Base-by-base conservation (phyloP, 2,329 filamentous ascomycete genomes). In the Lecanicillium sp. region DNA sequence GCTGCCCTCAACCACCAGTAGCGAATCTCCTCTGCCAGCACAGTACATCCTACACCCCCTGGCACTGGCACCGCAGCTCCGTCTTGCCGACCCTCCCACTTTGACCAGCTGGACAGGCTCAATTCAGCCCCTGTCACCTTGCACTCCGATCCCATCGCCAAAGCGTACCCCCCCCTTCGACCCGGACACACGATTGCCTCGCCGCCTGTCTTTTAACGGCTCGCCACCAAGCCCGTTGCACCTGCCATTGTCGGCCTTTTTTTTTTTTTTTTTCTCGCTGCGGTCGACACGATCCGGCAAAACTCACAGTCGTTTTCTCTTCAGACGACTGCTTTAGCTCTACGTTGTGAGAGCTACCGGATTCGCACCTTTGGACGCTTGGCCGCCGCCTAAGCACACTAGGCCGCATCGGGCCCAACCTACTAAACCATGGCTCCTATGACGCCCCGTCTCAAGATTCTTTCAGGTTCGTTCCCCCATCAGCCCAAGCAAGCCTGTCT, bases 391-490 rank as follows among this genome's bases (percentile, higher is more conserved):
- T 14, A 17, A 50, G 38, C 53, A n/a, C 54, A 58, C 60, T 67
- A 66, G 60, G 56, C 65, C 62, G 56, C 57, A 64, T 65, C 60
- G 58, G 65, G 66, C 56, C 30, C 56, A 58, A 54, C 56, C 54
- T 56, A 55, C 63, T 61, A 65, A 65, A 73, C 66, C 66, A 80
- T 80, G 77, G 76, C 75, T 68, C 76, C 77, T 66, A 68, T 72
- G 64, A 70, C 76, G 65, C 75, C 77, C 67, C 75, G 76, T 68
- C 72, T 76, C 66, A 79, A 74, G 70, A 72, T 78, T 67, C 71
- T 79, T 63, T 78, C 75, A 74, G 77, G 77, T 80, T 68, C 67
- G 77, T 75, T 58, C 60, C 62, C 60, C 60, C 58, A 60, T 59
- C 45, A 48, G 46, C 46, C 46, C 21, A 42, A 26, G 12, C 36